Base-by-base conservation (phyloP, 2,329 filamentous ascomycete species). In the Cladophialophora immunda region DNA sequence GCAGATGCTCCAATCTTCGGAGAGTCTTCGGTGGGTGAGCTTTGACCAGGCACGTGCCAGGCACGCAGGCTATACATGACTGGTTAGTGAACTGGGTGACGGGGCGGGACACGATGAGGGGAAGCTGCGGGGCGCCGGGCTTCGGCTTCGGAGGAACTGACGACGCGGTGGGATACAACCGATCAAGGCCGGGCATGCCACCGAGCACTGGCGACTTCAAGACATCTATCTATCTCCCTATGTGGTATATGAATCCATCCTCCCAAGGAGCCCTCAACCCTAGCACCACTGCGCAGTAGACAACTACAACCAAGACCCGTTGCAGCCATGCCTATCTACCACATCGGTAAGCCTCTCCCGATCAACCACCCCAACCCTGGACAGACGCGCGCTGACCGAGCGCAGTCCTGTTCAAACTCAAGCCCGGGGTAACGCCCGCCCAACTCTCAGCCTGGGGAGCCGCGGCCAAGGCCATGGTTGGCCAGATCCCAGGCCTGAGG, bases 381-480 rank as follows among this genome's bases (percentile, higher is more conserved):
- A 25, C 45, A 3, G 2, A 30, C 7, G 3, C 50, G 17, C 17
- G 27, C 45, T 68, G 50, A 61, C 60, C 61, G 58, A 65, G 45
- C 3, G 8, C 52, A 81, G 80, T 81, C 19, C 75, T 82, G 58
- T 80, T 82, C 75, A 77, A 77, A 69, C 76, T 82, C 47, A 82
- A 82, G 70, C 75, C 74, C 32, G 75, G 75, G 47, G 76, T 80
- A 11, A 76, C 76, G 0, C 69, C 73, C 13, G 72, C 73, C 6
- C 75, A 79, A 67, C 25, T 81, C 3, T 61, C 74, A 13, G 69
- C 72, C 36, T 81, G 77, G 75, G 68, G 68, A 1, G 61, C 73
- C 6, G 69, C 69, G 22, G 75, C 73, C 15, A 75, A 77, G 63
- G 73, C 64, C 2, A 81, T 82, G 79, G 76, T 81, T 25, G 79